Evolutionary conservation across 164 flowering plant species (phyloP).

Genomic region (Nymphaea colorata): DNA sequence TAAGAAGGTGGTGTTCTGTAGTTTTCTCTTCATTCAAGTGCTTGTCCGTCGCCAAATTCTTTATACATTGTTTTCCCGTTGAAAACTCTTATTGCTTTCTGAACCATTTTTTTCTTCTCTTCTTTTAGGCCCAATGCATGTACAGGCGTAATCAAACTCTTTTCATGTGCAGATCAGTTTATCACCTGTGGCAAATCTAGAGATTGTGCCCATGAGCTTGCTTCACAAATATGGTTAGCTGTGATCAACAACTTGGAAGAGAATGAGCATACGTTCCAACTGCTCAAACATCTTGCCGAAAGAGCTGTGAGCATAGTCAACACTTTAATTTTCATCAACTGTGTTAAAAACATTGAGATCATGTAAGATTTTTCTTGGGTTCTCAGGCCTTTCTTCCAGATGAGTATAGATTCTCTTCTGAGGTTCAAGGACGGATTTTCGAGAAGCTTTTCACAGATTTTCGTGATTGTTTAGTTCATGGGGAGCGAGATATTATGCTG

Average conservation of each 20-base stretch:
- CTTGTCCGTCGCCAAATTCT: too few relatives aligned
- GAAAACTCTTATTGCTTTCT: too few relatives aligned
- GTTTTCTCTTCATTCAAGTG: too few relatives aligned
- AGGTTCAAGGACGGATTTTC: constrained; percentile 65
- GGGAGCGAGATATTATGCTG: constrained; percentile 49
- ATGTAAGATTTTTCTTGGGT: neutral
- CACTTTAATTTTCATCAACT: neutral
- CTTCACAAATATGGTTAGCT: constrained; percentile 68
- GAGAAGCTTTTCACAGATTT: constrained; percentile 80
- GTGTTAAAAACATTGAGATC: neutral
- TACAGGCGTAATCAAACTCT: neutral
- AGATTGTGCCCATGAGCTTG: constrained; percentile 63
- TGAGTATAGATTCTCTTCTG: constrained; percentile 54
- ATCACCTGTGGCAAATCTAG: constrained; percentile 67
- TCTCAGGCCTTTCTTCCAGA: constrained; percentile 65
- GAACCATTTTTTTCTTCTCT: too few relatives aligned
- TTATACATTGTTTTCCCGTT: too few relatives aligned
- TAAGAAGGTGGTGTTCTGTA: too few relatives aligned
- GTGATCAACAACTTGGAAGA: constrained; percentile 79
- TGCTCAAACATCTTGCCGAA: constrained; percentile 65
- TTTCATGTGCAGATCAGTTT: constrained; percentile 54
- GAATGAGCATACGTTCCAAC: constrained; percentile 46
- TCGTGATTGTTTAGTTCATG: constrained; percentile 53
- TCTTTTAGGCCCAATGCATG: too few relatives aligned
- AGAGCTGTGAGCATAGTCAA: constrained; percentile 43